Evolutionary conservation across 495 filamentous ascomycete genomes (phyloP), one percentile per base, ranked within the genome.

Genomic region (Antarctomyces pellizariae): DNA sequence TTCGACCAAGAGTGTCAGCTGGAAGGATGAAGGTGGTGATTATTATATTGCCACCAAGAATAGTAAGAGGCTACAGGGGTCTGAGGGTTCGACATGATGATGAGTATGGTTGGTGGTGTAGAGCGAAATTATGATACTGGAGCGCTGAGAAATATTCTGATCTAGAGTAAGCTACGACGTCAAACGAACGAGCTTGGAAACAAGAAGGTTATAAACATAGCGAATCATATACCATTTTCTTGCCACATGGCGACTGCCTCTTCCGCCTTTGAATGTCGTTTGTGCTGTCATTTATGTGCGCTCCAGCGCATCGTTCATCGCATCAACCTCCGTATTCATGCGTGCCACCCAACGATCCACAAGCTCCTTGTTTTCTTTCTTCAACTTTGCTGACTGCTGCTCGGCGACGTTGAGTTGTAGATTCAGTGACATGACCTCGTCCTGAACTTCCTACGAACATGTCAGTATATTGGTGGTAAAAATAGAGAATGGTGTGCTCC

Each of bases 21-120:
- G 86, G 86, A 89, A 76, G 2, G 69, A 73, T 38, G 64, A 68
- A 31, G 64, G 69, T 13, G 89, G 80, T 21, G 67, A 66, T 25
- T 97, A 82, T 41, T 91, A 71, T 39, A 74, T 95, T 35, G 76
- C 82, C 24, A 83, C 63, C 6, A 89, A 82, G 50, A 80, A 90
- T 35, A 61, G 61, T 14, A 41, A 18, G 13, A 25, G 39, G 7
- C 22, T 37, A 5, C 9, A 29, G 20, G 23, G 32, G 28, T 44
- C 31, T 29, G 18, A 25, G 21, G 13, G n/a, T n/a, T n/a, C n/a
- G n/a, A n/a, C n/a, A n/a, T n/a, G n/a, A n/a, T n/a, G n/a, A n/a
- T n/a, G n/a, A n/a, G n/a, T n/a, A n/a, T n/a, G n/a, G n/a, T n/a
- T n/a, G n/a, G n/a, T n/a, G n/a, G n/a, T n/a, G n/a, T n/a, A n/a